phyloP scores from a whole-genome alignment of 768 basidiomycete genomes.

The Kwoniella mangroviensis region DNA sequence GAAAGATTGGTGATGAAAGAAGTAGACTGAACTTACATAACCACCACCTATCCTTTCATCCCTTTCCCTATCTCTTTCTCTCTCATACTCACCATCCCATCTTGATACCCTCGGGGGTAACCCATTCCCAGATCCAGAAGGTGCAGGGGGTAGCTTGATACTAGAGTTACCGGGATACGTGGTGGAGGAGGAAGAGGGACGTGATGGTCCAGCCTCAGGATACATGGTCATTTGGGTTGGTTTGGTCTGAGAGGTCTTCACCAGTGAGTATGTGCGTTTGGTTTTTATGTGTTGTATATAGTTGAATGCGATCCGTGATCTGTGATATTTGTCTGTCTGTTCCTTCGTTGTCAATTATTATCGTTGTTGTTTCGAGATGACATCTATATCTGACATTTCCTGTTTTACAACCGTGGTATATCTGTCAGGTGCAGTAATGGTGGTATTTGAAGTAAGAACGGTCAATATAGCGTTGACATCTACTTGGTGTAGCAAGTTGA shows the following conservation, averaged over 20 bases:
- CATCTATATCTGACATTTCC: too few species aligned
- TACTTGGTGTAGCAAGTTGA: neutral
- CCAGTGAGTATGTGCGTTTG: neutral
- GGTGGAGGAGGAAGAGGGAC: slow-evolving; percentile 1
- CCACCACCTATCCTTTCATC: slow-evolving; percentile 16
- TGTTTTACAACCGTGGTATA: too few species aligned
- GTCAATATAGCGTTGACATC: neutral
- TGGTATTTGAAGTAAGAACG: neutral
- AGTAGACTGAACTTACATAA: neutral
- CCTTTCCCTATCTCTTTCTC: slow-evolving; percentile 11
- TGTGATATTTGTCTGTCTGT: too few species aligned
- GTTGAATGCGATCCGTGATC: too few species aligned
- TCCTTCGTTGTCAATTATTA: too few species aligned
- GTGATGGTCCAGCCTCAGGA: slow-evolving; percentile 17
- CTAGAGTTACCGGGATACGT: slow-evolving; percentile 8
- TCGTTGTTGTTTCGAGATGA: too few species aligned
- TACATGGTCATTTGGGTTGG: slow-evolving; percentile 14
- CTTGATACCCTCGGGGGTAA: slow-evolving; percentile 6
- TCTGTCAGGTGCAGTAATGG: too few species aligned
- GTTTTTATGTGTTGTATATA: too few species aligned
- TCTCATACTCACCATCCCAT: slow-evolving; percentile 15
- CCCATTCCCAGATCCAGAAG: neutral
- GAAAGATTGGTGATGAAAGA: neutral
- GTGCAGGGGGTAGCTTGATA: slow-evolving; percentile 10
- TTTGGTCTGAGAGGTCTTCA: neutral